Evolutionary conservation across 306 rosid species (phyloP).

Genomic region (Spatholobus suberectus): DNA sequence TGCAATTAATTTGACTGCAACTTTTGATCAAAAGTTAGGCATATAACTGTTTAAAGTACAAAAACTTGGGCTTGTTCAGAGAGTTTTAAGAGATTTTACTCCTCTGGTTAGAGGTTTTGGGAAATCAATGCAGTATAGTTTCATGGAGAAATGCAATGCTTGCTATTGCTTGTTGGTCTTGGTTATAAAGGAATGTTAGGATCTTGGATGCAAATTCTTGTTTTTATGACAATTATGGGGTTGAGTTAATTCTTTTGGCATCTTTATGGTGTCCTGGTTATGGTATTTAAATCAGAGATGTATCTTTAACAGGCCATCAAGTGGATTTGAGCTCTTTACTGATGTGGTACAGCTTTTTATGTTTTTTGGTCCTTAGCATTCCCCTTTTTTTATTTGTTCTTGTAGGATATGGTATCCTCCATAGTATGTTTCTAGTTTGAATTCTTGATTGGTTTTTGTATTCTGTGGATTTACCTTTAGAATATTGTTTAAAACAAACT

Average conservation of each 20-base stretch:
- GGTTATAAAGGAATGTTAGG: not conserved
- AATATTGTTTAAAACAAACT: not conserved
- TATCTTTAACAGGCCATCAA: constrained; percentile 3
- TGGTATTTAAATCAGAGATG: constrained; percentile 7
- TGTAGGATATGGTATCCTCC: constrained; percentile 1
- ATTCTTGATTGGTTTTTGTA: not conserved
- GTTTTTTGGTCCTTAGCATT: not conserved
- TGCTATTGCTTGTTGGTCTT: not conserved
- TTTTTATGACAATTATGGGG: not conserved
- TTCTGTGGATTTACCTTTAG: constrained; percentile 6
- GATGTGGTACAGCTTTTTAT: not conserved
- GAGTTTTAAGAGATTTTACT: not conserved
- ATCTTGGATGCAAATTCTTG: not conserved
- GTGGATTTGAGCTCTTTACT: constrained; percentile 15
- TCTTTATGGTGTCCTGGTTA: not conserved
- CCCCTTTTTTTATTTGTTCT: not conserved
- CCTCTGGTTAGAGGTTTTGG: constrained; percentile 10
- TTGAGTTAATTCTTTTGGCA: not conserved
- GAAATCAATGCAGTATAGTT: not conserved
- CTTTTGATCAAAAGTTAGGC: constrained; percentile 28
- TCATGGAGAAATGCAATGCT: constrained; percentile 1
- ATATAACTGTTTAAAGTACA: not conserved
- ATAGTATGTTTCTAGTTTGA: not conserved
- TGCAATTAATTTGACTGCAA: constrained; percentile 8
- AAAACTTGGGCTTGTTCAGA: constrained; percentile 2